These are phyloP conservation scores for Conringia planisiliqua DNA, from an alignment of 345 rosid genomes.

Conservation along the genomic window DNA sequence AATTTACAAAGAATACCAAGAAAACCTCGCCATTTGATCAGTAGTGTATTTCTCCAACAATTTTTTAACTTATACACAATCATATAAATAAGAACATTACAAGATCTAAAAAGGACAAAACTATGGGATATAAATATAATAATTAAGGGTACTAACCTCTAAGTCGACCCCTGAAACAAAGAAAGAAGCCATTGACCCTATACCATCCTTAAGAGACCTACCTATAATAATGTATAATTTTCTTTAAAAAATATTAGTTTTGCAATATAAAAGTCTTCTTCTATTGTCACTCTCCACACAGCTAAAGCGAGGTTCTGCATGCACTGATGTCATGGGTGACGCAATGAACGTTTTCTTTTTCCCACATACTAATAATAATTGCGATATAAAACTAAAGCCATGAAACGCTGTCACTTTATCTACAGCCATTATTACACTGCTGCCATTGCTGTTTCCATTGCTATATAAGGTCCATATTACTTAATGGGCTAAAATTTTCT, in stretches of 20 bases:
- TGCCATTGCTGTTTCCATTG: neutral
- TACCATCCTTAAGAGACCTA: constrained; percentile 33
- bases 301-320: constrained; percentile 27
- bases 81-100: neutral
- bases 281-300: constrained; percentile 27
- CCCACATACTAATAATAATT: neutral
- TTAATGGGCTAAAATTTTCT: neutral
- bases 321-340: constrained; percentile 30
- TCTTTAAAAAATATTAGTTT: neutral
- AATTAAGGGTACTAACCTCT: neutral
- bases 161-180: constrained; percentile 31
- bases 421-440: neutral
- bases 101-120: constrained; percentile 20
- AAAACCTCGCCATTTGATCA: neutral
- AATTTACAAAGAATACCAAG: neutral
- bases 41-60: neutral
- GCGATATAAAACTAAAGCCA: neutral
- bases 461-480: neutral
- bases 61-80: neutral
- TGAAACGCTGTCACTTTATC: neutral
- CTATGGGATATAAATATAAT: neutral
- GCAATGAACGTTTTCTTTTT: constrained; percentile 25
- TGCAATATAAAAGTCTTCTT: constrained; percentile 15
- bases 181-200: constrained; percentile 33
- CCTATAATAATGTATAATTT: neutral